Evolutionary conservation across 768 basidiomycete genomes (phyloP).

Genomic region (Xerocomus potaroensis): DNA sequence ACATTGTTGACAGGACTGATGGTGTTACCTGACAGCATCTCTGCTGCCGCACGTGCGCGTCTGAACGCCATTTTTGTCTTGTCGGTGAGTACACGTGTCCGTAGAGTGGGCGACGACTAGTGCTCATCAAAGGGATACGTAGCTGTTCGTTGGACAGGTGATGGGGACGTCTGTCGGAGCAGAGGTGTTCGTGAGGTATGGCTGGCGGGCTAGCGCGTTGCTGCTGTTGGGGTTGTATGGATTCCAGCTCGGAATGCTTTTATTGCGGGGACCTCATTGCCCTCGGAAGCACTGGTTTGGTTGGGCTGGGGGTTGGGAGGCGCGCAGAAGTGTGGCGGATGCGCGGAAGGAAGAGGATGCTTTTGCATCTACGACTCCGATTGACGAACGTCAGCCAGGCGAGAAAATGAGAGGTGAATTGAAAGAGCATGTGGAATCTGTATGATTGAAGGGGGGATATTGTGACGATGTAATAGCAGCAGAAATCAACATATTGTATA

Average conservation of each 20-base stretch:
- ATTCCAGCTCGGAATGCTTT: conserved; percentile 52
- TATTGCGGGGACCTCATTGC: conserved; percentile 66
- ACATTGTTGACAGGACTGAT: conserved; percentile 2
- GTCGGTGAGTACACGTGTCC: conserved; percentile 40
- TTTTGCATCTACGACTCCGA: not conserved
- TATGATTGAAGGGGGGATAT: not conserved
- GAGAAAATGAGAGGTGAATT: conserved; percentile 10
- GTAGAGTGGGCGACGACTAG: not conserved
- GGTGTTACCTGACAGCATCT: conserved; percentile 26
- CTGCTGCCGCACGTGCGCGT: conserved; percentile 54
- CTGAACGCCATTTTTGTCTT: conserved; percentile 76
- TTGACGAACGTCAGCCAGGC: not conserved
- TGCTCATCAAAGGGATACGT: not conserved
- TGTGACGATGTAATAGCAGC: not conserved
- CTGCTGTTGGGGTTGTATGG: conserved; percentile 53
- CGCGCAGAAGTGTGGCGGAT: conserved; percentile 34
- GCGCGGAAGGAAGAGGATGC: not conserved
- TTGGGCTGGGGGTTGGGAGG: conserved; percentile 51
- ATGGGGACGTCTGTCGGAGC: conserved; percentile 78
- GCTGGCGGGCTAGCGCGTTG: conserved; percentile 65
- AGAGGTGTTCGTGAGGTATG: conserved; percentile 59
- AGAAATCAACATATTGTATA: no score
- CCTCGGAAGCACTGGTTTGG: conserved; percentile 52
- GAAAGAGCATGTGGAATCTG: not conserved
- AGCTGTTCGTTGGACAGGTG: conserved; percentile 75